These are phyloP conservation scores for Nakazawaea molendinolei DNA, from an alignment of 805 yeast species.

Conservation along the genomic window DNA sequence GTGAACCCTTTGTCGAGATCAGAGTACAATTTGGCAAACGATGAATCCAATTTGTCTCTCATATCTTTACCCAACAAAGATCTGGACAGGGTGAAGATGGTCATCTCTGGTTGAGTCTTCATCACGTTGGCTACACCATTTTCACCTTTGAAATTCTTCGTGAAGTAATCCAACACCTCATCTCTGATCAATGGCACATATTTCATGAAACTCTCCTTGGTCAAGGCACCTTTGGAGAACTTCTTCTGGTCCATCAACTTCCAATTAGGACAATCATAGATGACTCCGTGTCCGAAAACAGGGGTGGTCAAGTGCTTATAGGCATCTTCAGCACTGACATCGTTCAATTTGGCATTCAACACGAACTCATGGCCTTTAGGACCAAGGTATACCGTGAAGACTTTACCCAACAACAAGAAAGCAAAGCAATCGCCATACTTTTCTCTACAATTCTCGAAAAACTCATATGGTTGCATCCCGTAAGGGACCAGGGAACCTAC, in stretches of 20 bases:
- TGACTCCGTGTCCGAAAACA: conserved; percentile 95
- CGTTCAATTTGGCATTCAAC: conserved; percentile 80
- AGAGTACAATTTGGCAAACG: conserved; percentile 78
- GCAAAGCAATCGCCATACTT: conserved; percentile 93
- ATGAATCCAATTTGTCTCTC: conserved; percentile 73
- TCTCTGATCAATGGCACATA: conserved; percentile 86
- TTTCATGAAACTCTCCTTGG: conserved; percentile 71
- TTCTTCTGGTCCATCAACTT: conserved; percentile 98
- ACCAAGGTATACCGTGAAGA: conserved; percentile 93
- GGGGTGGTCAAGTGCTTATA: conserved; percentile 98
- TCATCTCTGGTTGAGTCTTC: conserved; percentile 87
- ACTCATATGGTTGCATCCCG: conserved; percentile 91
- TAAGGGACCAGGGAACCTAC: conserved; percentile 83
- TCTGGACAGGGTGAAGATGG: conserved; percentile 93
- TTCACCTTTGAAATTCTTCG: conserved; percentile 34
- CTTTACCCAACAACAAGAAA: conserved; percentile 80
- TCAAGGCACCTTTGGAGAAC: conserved; percentile 85
- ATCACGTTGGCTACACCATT: conserved; percentile 60
- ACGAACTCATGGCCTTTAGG: conserved; percentile 98
- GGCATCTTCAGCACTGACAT: conserved; percentile 95
- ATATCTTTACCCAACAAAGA: conserved; percentile 87
- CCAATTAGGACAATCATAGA: conserved; percentile 92
- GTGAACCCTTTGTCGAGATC: conserved; percentile 97
- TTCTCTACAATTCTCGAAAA: conserved; percentile 69
- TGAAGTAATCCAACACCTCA: conserved; percentile 68